phyloP scores from a whole-genome alignment of 805 yeast genomes.

The Yarrowia yakushimensis region DNA sequence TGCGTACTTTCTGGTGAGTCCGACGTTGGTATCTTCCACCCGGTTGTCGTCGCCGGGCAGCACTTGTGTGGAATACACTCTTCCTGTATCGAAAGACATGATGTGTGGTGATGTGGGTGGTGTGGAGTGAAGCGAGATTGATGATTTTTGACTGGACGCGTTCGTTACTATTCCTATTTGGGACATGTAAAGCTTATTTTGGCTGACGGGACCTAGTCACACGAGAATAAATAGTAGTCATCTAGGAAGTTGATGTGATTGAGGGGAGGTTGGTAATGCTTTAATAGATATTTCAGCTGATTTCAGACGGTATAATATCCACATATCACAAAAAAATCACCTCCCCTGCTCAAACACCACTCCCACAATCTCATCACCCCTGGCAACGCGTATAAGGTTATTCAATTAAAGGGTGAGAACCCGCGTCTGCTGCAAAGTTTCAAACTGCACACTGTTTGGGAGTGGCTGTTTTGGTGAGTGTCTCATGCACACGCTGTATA shows the following conservation, averaged over 20 bases:
- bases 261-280: too few relatives aligned
- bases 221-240: too few relatives aligned
- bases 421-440: neutral
- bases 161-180: conserved; percentile 21
- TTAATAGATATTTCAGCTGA: too few relatives aligned
- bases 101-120: neutral
- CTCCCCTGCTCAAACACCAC: too few relatives aligned
- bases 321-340: too few relatives aligned
- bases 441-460: too few relatives aligned
- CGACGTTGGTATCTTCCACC: conserved; percentile 42
- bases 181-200: neutral
- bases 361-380: neutral
- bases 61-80: conserved; percentile 60
- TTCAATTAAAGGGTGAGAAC: neutral
- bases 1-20: conserved; percentile 48
- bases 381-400: conserved; percentile 4
- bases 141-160: neutral
- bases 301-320: too few relatives aligned
- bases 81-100: conserved; percentile 42
- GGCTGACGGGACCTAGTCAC: too few relatives aligned
- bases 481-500: neutral
- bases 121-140: too few relatives aligned
- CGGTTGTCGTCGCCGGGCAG: conserved; percentile 76
- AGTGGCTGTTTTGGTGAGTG: neutral
- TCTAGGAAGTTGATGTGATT: too few relatives aligned